Evolutionary conservation across 495 filamentous ascomycete species (phyloP).

Genomic region (Aspergillus coremiiformis): DNA sequence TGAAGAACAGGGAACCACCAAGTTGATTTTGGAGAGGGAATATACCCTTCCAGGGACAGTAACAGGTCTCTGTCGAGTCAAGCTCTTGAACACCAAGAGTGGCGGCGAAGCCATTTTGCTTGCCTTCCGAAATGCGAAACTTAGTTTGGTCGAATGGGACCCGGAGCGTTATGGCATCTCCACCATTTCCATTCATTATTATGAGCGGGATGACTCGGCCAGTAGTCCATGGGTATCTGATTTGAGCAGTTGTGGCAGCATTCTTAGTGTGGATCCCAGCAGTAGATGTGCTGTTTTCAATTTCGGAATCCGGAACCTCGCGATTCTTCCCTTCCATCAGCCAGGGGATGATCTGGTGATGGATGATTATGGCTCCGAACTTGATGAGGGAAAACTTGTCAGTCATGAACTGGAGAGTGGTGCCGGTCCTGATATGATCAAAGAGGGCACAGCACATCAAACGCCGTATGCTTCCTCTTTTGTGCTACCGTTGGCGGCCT

Average conservation of each 20-base stretch:
- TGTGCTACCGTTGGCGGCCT: slow-evolving; percentile 72
- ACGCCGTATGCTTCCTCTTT: slow-evolving; percentile 88
- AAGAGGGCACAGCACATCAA: slow-evolving; percentile 49
- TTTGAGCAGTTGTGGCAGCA: slow-evolving; percentile 61
- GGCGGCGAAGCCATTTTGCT: slow-evolving; percentile 80
- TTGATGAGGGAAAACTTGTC: slow-evolving; percentile 47
- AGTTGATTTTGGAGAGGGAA: slow-evolving; percentile 80
- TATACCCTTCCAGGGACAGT: slow-evolving; percentile 76
- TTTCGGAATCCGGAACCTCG: slow-evolving; percentile 80
- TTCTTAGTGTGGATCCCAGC: slow-evolving; percentile 80
- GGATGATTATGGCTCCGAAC: slow-evolving; percentile 78
- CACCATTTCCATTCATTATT: slow-evolving; percentile 94
- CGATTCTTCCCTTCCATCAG: slow-evolving; percentile 89
- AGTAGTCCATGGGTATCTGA: slow-evolving; percentile 68
- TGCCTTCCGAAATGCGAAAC: slow-evolving; percentile 80
- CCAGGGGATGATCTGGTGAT: slow-evolving; percentile 79
- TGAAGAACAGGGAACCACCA: slow-evolving; percentile 51
- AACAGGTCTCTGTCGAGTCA: slow-evolving; percentile 71
- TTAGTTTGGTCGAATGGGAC: slow-evolving; percentile 93
- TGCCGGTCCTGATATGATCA: slow-evolving; percentile 27
- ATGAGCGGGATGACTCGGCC: slow-evolving; percentile 83
- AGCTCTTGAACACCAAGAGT: slow-evolving; percentile 58
- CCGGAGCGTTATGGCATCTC: slow-evolving; percentile 64
- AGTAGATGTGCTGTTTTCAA: slow-evolving; percentile 89
- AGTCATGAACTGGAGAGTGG: slow-evolving; percentile 9